These are phyloP conservation scores for Sclerotiophoma versabilis DNA, from an alignment of 2,329 filamentous ascomycete species.

Conservation along the genomic window DNA sequence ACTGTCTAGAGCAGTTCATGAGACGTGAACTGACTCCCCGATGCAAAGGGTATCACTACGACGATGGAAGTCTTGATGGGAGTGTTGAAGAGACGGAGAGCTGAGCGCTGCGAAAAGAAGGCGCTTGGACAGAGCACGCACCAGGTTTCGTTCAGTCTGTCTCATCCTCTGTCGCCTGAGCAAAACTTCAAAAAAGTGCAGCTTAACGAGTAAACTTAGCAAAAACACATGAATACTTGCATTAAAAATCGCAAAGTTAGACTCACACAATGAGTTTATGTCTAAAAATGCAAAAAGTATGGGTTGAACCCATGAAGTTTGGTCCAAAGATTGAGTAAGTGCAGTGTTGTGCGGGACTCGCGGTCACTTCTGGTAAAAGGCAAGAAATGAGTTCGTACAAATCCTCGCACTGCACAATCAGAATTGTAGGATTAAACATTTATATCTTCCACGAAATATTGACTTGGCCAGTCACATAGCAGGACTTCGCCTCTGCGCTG, in stretches of 20 bases:
- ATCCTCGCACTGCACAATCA: constrained; percentile 69
- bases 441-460: neutral
- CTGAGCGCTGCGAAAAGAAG: neutral
- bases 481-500: neutral
- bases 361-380: constrained; percentile 83
- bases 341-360: constrained; percentile 68
- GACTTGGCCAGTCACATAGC: neutral
- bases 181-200: constrained; percentile 11
- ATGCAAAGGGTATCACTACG: too few relatives aligned
- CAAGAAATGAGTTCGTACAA: constrained; percentile 78
- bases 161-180: neutral
- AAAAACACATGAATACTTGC: neutral
- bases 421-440: neutral
- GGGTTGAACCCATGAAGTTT: constrained; percentile 52
- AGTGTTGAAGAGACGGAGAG: neutral
- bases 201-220: neutral
- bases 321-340: constrained; percentile 66
- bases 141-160: neutral
- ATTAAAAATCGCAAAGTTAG: neutral
- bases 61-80: neutral
- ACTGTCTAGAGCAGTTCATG: neutral
- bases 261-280: neutral
- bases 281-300: constrained; percentile 41
- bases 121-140: constrained; percentile 5
- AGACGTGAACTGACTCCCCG: neutral